Evolutionary conservation across 2,329 filamentous ascomycete genomes (phyloP), one percentile per base, ranked within the genome.

Genomic region (Venturia nashicola): DNA sequence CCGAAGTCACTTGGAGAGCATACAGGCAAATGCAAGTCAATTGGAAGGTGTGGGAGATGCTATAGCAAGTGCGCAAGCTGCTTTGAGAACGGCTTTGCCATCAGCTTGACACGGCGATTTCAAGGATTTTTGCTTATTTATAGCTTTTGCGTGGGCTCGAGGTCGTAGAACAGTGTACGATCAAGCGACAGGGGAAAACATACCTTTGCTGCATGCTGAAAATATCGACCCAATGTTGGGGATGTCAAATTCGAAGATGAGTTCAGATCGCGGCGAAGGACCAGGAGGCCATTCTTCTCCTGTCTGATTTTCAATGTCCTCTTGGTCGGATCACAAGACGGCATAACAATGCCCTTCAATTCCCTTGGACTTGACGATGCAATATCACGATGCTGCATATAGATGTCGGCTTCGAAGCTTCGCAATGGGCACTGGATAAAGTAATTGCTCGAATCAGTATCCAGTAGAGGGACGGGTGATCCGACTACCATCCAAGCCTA

Each of bases 1-100:
- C 59, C 70, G 69, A 42, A 73, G 71, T 51, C 75, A 75, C 67
- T 66, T 77, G 5, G 72, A 74, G 61, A 73, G 69, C 42, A 73
- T 77, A 71, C 72, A 74, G 66, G 70, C 69, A 23, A 76, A 76
- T 65, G 69, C 71, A 68, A 68, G 65, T 64, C 73, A 76, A 65
- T 69, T 76, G 12, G 68, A 71, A 11, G 73, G 72, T n/a, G 69
- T 68, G 46, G 72, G 71, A 18, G 68, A 74, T 64, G 63, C 57
- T 48, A 62, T 69, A 20, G 70, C 74, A n/a, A 51, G 27, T 34
- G 42, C 61, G 23, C 34, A 46, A 18, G 46, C 46, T 39, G 40
- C 61, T 8, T 46, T 62, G 34, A 62, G 27, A 32, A n/a, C n/a
- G 14, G 43, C 43, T 18, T 61, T 61, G n/a, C 20, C 16, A 27